Percentiles rank a stretch among this genome's conserved stretches.
Evolutionary conservation across 1,139 yeast genomes (phyloP).

Genomic region (Scheffersomyces insectosa): DNA sequence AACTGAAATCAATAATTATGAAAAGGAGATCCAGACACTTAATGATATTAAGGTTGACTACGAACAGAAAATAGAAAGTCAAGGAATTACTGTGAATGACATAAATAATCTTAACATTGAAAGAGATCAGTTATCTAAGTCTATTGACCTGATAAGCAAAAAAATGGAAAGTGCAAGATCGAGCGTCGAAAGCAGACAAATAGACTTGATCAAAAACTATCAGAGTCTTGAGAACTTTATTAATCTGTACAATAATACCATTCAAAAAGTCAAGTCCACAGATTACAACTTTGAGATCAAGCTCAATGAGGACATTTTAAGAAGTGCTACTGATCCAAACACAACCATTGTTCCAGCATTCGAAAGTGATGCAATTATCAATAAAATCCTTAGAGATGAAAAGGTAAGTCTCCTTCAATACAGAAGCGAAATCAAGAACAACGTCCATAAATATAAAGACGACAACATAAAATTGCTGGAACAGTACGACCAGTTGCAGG

Average conservation of each 20-base stretch:
- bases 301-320: constrained; percentile 24
- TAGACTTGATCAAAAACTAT: constrained; percentile 46
- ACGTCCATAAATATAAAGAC: constrained; percentile 57
- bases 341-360: constrained; percentile 24
- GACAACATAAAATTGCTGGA: constrained; percentile 63
- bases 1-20: constrained; percentile 52
- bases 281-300: constrained; percentile 29
- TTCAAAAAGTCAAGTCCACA: constrained; percentile 43
- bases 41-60: constrained; percentile 48
- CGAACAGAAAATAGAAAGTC: constrained; percentile 48
- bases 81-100: constrained; percentile 61
- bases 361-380: constrained; percentile 31
- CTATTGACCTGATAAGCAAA: constrained; percentile 52
- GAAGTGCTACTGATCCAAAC: constrained; percentile 12
- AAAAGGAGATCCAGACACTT: constrained; percentile 41
- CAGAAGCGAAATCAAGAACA: constrained; percentile 48
- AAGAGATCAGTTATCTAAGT: constrained; percentile 55
- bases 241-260: constrained; percentile 55
- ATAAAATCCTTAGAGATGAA: constrained; percentile 37
- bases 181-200: constrained; percentile 46
- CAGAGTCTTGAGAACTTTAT: constrained; percentile 54
- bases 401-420: constrained; percentile 43
- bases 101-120: constrained; percentile 65
- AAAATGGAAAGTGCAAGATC: constrained; percentile 38
- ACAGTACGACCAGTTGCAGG: constrained; percentile 55